These are phyloP conservation scores for Chlamydomonas asymmetrica DNA, from an alignment of 139 green algal species.

Conservation along the genomic window DNA sequence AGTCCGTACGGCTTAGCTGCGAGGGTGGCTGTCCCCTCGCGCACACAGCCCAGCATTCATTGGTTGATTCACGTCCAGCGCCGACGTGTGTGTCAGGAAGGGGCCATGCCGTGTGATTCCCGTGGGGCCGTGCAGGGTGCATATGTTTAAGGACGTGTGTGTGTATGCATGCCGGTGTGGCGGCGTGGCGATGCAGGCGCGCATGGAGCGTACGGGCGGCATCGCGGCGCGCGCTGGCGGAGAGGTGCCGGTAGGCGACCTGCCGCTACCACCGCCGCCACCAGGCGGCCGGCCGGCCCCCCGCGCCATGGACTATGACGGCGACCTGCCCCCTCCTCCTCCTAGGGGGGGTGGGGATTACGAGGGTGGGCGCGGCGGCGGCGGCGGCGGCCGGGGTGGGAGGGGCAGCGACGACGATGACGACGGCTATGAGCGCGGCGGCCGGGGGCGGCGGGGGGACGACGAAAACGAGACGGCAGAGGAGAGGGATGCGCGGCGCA, in stretches of 20 bases:
- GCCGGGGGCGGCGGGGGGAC: neutral
- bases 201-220: slow-evolving; percentile 80
- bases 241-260: neutral
- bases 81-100: too few relatives aligned
- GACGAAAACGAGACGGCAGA: slow-evolving; percentile 41
- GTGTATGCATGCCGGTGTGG: too few relatives aligned
- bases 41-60: too few relatives aligned
- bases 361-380: neutral
- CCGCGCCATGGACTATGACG: slow-evolving; percentile 11
- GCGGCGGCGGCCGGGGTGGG: neutral
- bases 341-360: neutral
- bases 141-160: too few relatives aligned
- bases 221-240: neutral
- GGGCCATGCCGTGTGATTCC: too few relatives aligned
- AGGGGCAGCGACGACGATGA: slow-evolving; percentile 1
- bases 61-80: too few relatives aligned
- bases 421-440: neutral
- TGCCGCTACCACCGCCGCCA: slow-evolving; percentile 18
- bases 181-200: slow-evolving; percentile 74
- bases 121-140: too few relatives aligned
- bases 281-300: neutral
- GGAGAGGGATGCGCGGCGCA: slow-evolving; percentile 78
- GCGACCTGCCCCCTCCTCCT: slow-evolving; percentile 6
- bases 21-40: too few relatives aligned
- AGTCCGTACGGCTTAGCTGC: too few relatives aligned